Evolutionary conservation across 2,329 filamentous ascomycete species (phyloP), one percentile per base, ranked within the genome.

Genomic region (Ophiostoma triangulosporum): DNA sequence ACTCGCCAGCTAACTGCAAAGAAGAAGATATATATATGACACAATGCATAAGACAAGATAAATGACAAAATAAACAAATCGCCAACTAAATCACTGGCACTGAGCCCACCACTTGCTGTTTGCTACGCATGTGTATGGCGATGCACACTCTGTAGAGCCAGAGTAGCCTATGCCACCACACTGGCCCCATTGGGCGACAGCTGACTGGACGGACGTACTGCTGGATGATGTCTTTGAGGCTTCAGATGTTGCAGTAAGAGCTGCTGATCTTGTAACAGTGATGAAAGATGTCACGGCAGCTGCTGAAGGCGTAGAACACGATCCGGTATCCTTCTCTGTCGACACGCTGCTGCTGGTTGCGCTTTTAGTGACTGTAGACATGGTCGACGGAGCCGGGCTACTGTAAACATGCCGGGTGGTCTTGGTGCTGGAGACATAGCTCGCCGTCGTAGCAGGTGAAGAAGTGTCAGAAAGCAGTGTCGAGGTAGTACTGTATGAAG

Each of bases 81-180:
- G 20, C 7, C 20, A 6, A 7, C 38, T 14, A 43, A 14, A 8
- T 38, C 58, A 65, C 54, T 63, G 51, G 57, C 66, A 69, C 45
- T 64, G 59, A 3, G 66, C 62, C 65, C 65, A 68, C 61, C 63
- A 68, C 5, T 58, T 55, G 33, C 64, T 59, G 6, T 54, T 33
- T 8, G 36, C 43, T 6, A 64, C 60, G 54, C 67, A 68, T 14
- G 38, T 59, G 58, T 63, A 66, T 5, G 65, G 64, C 31, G 63
- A 48, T 31, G 56, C 53, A 51, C 67, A 69, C 20, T 59, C 51
- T 12, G 66, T 68, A 49, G 64, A 52, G 1, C 67, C 68, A 5
- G 59, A 61, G 51, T 66, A 69, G 1, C 61, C 64, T 5, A 51
- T 54, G 4, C 67, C 68, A 33, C 67, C 68, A 48, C 68, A 70